These are phyloP conservation scores for Penicillium desertorum DNA, from an alignment of 495 filamentous ascomycete species.

Conservation along the genomic window DNA sequence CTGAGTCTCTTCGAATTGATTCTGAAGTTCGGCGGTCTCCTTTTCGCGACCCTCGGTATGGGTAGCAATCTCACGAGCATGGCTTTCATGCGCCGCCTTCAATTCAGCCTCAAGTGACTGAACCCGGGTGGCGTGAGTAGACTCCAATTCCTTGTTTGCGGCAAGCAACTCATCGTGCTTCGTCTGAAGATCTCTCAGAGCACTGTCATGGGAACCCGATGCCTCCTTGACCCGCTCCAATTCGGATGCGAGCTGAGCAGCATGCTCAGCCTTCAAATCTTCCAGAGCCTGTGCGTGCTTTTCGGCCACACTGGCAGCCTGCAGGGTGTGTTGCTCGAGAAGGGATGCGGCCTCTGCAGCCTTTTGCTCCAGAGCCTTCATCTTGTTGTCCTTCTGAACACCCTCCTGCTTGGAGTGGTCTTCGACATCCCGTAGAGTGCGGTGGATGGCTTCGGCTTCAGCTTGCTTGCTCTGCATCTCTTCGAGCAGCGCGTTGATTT, in stretches of 20 bases:
- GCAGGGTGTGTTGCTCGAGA: constrained; percentile 35
- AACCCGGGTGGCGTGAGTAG: constrained; percentile 34
- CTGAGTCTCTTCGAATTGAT: constrained; percentile 35
- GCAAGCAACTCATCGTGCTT: constrained; percentile 42
- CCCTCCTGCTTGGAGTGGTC: constrained; percentile 39
- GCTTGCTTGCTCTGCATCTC: constrained; percentile 43
- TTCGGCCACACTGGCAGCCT: constrained; percentile 29
- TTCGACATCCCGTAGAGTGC: constrained; percentile 37
- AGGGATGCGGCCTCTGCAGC: constrained; percentile 35
- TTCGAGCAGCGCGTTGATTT: constrained; percentile 45
- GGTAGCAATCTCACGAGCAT: constrained; percentile 33
- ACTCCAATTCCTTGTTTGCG: constrained; percentile 36
- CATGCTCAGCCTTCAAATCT: constrained; percentile 20
- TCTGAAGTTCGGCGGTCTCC: constrained; percentile 38
- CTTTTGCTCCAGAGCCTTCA: constrained; percentile 38
- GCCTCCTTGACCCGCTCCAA: constrained; percentile 34
- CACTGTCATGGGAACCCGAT: constrained; percentile 34
- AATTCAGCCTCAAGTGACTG: constrained; percentile 40
- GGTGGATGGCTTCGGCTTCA: constrained; percentile 39
- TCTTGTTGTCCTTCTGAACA: constrained; percentile 34
- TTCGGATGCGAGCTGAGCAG: constrained; percentile 18
- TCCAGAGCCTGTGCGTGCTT: constrained; percentile 37
- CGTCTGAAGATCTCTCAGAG: constrained; percentile 38
- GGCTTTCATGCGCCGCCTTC: constrained; percentile 33
- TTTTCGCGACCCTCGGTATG: constrained; percentile 35